Evolutionary conservation across 768 basidiomycete species (phyloP).

Genomic region (Xerocomus brunneocitrinus): DNA sequence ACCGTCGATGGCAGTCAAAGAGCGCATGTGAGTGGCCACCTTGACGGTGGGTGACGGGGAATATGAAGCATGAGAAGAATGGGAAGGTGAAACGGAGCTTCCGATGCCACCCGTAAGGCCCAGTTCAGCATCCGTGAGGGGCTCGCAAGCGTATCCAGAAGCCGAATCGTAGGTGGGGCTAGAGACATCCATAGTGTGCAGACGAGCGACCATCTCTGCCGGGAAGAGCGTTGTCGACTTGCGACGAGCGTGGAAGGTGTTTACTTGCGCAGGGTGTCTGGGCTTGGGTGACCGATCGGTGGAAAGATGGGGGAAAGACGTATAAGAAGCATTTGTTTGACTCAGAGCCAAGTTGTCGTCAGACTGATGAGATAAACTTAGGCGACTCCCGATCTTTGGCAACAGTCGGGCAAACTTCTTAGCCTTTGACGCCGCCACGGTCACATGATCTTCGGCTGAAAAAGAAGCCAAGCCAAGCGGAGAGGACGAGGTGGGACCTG

Average conservation of each 20-base stretch:
- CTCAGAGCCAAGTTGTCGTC: constrained; percentile 23
- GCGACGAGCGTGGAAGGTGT: constrained; percentile 34
- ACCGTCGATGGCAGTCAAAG: constrained; percentile 19
- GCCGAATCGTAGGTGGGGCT: constrained; percentile 20
- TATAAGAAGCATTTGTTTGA: constrained; percentile 22
- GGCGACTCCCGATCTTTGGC: constrained; percentile 31
- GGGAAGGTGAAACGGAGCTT: constrained; percentile 15
- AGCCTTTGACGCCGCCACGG: constrained; percentile 17
- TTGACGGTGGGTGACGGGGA: constrained; percentile 5
- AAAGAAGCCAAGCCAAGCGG: constrained; percentile 24
- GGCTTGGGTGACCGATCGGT: constrained; percentile 22
- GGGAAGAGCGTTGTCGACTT: constrained; percentile 33
- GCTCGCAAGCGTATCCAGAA: constrained; percentile 25
- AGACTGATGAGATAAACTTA: constrained; percentile 23
- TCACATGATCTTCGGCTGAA: constrained; percentile 20
- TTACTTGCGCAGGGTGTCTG: constrained; percentile 27
- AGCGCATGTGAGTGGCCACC: constrained; percentile 19
- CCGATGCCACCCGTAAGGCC: constrained; percentile 10
- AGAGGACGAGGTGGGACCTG: constrained; percentile 23
- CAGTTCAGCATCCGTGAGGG: constrained; percentile 28
- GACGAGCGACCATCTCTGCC: constrained; percentile 22
- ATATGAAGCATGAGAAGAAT: constrained; percentile 8
- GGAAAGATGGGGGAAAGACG: constrained; percentile 23
- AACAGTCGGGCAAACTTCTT: constrained; percentile 27
- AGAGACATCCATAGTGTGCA: constrained; percentile 31